Conservation (phyloP, 768 basidiomycete genomes). For the Phlegmacium glaucopus region DNA sequence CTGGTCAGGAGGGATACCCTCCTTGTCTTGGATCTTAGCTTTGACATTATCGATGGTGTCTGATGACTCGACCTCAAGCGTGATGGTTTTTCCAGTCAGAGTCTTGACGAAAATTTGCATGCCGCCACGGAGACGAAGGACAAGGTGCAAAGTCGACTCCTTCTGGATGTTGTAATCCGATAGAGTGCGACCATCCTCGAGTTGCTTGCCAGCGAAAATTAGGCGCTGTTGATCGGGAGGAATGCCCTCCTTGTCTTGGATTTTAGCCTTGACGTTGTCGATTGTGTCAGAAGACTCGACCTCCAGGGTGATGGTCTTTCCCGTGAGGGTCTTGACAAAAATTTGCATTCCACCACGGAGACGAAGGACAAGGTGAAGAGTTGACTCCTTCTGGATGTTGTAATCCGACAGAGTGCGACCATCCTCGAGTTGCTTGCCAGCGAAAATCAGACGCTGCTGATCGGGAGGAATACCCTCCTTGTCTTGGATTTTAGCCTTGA, state of each 20-base stretch:
- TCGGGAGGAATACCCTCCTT: constrained; percentile 19
- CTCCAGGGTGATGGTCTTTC: constrained; percentile 71
- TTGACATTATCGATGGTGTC: constrained; percentile 29
- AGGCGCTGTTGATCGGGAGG: constrained; percentile 48
- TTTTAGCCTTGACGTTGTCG: constrained; percentile 74
- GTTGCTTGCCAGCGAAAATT: constrained; percentile 61
- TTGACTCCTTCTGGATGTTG: constrained; percentile 36
- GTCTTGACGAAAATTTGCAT: constrained; percentile 68
- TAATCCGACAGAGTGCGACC: constrained; percentile 41
- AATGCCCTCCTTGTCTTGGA: constrained; percentile 74
- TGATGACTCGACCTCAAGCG: constrained; percentile 31
- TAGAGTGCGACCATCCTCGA: constrained; percentile 34
- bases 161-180: constrained; percentile 71
- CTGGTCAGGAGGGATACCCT: constrained; percentile 29
- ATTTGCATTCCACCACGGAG: constrained; percentile 39
- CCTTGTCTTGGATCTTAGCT: constrained; percentile 49
- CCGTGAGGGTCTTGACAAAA: constrained; percentile 50
- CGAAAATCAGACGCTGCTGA: constrained; percentile 20
- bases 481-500: too few species aligned
- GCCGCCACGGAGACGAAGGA: constrained; percentile 32
- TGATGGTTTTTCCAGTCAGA: constrained; percentile 75
- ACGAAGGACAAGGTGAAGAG: constrained; percentile 37
- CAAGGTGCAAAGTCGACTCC: constrained; percentile 61
- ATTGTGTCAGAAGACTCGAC: constrained; percentile 75
- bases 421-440: constrained; percentile 23